A percentile compares a stretch with the other conserved stretches of the same genome.
Evolutionary conservation across 768 basidiomycete genomes (phyloP).

Genomic region (Tulasnella sp.): DNA sequence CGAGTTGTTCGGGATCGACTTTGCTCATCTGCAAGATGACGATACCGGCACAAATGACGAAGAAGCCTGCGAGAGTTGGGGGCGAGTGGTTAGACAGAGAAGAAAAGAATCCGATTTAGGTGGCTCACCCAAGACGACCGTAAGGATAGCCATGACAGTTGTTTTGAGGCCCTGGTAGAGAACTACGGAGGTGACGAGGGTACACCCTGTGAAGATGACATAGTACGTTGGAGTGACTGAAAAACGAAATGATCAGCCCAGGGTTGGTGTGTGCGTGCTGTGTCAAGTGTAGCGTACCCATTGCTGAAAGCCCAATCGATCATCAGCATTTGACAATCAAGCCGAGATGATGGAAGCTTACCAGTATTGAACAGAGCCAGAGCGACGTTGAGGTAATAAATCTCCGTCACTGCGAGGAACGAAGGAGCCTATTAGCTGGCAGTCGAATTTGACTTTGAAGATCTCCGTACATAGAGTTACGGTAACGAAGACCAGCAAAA

Average conservation of each 20-base stretch:
- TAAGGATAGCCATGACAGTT: slow-evolving; percentile 63
- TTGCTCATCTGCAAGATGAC: slow-evolving; percentile 94
- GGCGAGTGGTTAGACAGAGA: slow-evolving; percentile 24
- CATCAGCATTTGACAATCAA: neutral
- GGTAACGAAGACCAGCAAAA: slow-evolving; percentile 69
- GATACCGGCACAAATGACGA: slow-evolving; percentile 88
- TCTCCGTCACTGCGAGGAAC: slow-evolving; percentile 64
- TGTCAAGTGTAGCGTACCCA: neutral
- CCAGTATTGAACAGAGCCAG: slow-evolving; percentile 84
- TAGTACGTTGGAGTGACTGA: slow-evolving; percentile 40
- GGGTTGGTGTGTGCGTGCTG: neutral
- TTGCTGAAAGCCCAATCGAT: neutral
- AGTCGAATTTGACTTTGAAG: slow-evolving; percentile 1
- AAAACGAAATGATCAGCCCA: neutral
- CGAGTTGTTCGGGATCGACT: slow-evolving; percentile 76
- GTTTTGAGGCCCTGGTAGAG: slow-evolving; percentile 48
- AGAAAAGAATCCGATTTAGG: no score
- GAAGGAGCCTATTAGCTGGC: neutral
- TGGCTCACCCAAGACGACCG: slow-evolving; percentile 61
- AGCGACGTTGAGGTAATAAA: slow-evolving; percentile 93
- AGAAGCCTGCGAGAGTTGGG: slow-evolving; percentile 52
- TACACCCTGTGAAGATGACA: slow-evolving; percentile 42
- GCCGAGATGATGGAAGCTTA: slow-evolving; percentile 28
- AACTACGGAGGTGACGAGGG: slow-evolving; percentile 41
- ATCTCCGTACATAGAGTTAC: slow-evolving; percentile 64